Conservation (phyloP, 2,329 filamentous ascomycete species). For the Fusarium gaditjirri region DNA sequence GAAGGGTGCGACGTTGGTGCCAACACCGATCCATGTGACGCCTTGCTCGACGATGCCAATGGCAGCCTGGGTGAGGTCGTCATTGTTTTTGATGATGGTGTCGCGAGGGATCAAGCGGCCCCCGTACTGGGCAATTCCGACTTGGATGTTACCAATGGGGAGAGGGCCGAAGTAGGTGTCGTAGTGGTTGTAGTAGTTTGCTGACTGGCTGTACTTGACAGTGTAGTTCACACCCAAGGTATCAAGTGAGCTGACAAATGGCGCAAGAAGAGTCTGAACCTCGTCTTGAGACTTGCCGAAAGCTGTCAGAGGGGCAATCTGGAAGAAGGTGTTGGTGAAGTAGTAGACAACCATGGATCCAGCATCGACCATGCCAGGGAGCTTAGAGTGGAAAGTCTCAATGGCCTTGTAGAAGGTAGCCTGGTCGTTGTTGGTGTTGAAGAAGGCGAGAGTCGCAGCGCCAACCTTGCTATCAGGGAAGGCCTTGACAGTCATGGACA, state of each 20-base stretch:
- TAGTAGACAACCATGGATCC: slow-evolving; percentile 59
- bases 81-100: slow-evolving; percentile 46
- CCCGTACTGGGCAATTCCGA: slow-evolving; percentile 48
- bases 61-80: slow-evolving; percentile 46
- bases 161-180: slow-evolving; percentile 54
- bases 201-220: slow-evolving; percentile 9
- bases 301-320: slow-evolving; percentile 52
- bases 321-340: slow-evolving; percentile 52
- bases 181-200: slow-evolving; percentile 52
- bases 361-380: slow-evolving; percentile 55
- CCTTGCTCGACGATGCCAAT: slow-evolving; percentile 40
- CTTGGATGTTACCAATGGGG: slow-evolving; percentile 49
- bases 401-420: slow-evolving; percentile 62
- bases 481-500: slow-evolving; percentile 60
- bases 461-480: slow-evolving; percentile 54
- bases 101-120: slow-evolving; percentile 57
- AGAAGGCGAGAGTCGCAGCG: slow-evolving; percentile 58
- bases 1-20: slow-evolving; percentile 42
- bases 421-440: slow-evolving; percentile 39
- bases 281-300: neutral
- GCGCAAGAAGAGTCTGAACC: slow-evolving; percentile 50
- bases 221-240: slow-evolving; percentile 13
- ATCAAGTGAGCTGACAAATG: slow-evolving; percentile 29
- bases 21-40: slow-evolving; percentile 44
- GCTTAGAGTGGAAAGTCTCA: slow-evolving; percentile 51